These are phyloP conservation scores for Pisolithus orientalis DNA, from an alignment of 768 basidiomycete genomes.

Conservation along the genomic window DNA sequence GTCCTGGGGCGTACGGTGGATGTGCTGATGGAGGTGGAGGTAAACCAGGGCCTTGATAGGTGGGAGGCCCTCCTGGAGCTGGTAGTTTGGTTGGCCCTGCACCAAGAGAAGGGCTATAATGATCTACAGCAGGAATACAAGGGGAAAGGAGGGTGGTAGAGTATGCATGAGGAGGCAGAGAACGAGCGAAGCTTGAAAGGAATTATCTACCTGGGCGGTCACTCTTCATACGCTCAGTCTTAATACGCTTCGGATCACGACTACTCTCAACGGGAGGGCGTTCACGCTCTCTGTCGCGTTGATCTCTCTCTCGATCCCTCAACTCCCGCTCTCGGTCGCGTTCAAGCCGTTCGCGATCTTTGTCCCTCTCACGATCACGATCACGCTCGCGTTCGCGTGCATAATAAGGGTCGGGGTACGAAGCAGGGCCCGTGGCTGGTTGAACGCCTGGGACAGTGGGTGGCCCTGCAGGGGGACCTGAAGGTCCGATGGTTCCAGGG, in stretches of 20 bases:
- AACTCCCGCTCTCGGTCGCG: slow-evolving; percentile 35
- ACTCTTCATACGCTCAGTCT: slow-evolving; percentile 43
- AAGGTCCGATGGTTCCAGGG: slow-evolving; percentile 28
- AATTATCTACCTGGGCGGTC: slow-evolving; percentile 37
- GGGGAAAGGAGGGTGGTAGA: slow-evolving; percentile 17
- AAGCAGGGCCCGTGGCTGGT: slow-evolving; percentile 24
- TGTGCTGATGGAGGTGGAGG: slow-evolving; percentile 29
- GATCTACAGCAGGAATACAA: slow-evolving; percentile 23
- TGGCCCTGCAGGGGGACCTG: slow-evolving; percentile 28
- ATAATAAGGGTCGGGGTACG: slow-evolving; percentile 34
- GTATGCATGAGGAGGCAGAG: slow-evolving; percentile 29
- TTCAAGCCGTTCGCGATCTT: slow-evolving; percentile 29
- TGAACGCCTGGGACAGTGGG: slow-evolving; percentile 24
- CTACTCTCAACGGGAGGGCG: slow-evolving; percentile 34
- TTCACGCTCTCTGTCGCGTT: slow-evolving; percentile 35
- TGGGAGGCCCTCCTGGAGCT: slow-evolving; percentile 20
- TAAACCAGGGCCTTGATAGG: slow-evolving; percentile 32
- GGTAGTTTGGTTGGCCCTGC: slow-evolving; percentile 36
- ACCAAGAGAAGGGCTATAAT: slow-evolving; percentile 30
- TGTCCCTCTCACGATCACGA: slow-evolving; percentile 35
- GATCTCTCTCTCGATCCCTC: slow-evolving; percentile 25
- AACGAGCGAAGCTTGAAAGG: slow-evolving; percentile 18
- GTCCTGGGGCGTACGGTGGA: slow-evolving; percentile 26
- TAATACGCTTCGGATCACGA: slow-evolving; percentile 57
- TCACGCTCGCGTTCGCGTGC: slow-evolving; percentile 34